phyloP scores from a whole-genome alignment of 768 basidiomycete species.

The Mycena rebaudengoi region DNA sequence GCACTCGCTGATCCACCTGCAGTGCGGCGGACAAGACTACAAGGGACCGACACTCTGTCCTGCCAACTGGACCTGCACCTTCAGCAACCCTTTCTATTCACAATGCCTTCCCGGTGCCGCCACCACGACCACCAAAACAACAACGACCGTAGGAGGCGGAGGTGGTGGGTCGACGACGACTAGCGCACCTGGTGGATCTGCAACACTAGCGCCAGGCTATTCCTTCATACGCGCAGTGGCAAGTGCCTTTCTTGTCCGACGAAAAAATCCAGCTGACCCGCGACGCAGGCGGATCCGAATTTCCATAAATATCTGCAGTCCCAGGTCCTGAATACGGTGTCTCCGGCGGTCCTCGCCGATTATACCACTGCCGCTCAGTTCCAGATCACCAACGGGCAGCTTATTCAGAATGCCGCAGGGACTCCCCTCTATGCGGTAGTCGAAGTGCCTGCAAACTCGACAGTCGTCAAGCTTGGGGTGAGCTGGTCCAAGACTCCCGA shows the following conservation, averaged over 20 bases:
- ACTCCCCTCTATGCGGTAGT: conserved; percentile 59
- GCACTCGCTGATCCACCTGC: background rate
- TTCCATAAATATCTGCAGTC: conserved; percentile 72
- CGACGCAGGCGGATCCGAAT: conserved; percentile 57
- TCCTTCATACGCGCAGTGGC: conserved; percentile 69
- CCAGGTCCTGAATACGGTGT: conserved; percentile 50
- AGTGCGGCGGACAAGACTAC: conserved; percentile 24
- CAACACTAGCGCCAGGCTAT: conserved; percentile 58
- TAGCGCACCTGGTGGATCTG: conserved; percentile 42
- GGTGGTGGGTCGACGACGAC: conserved; percentile 29
- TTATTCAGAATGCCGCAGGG: conserved; percentile 57
- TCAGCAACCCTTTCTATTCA: conserved; percentile 12
- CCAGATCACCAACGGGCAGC: conserved; percentile 62
- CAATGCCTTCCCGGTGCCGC: conserved; percentile 22
- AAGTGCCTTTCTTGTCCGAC: conserved; percentile 26
- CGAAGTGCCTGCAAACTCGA: conserved; percentile 53
- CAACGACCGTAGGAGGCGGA: conserved; percentile 25
- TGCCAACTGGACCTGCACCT: conserved; percentile 9
- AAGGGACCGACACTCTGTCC: conserved; percentile 20
- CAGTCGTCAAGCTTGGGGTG: conserved; percentile 57
- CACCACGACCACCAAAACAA: conserved; percentile 44
- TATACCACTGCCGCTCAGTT: conserved; percentile 65
- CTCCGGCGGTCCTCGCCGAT: conserved; percentile 59
- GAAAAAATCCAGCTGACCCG: background rate
- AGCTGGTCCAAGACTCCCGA: conserved; percentile 58